These are phyloP conservation scores for Lepiota subincarnata DNA, from an alignment of 768 basidiomycete species.

Conservation along the genomic window DNA sequence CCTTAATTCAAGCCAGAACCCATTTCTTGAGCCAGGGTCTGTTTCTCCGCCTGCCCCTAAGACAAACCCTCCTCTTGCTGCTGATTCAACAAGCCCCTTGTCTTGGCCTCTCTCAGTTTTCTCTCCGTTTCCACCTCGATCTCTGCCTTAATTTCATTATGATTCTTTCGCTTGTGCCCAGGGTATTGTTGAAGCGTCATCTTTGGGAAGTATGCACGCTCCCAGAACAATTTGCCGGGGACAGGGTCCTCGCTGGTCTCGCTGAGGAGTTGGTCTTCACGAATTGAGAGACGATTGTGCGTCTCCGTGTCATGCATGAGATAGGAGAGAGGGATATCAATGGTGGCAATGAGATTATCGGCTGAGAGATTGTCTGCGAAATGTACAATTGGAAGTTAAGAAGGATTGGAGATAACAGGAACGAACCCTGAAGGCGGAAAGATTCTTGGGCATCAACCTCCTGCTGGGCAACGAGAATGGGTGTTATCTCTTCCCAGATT, in stretches of 20 bases:
- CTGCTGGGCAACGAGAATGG: constrained; percentile 56
- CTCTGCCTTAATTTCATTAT: constrained; percentile 30
- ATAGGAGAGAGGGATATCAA: constrained; percentile 37
- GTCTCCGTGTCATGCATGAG: constrained; percentile 30
- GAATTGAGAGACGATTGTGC: constrained; percentile 43
- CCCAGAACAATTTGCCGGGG: constrained; percentile 42
- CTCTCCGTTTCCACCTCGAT: constrained; percentile 31
- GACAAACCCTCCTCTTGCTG: not conserved
- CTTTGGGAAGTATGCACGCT: constrained; percentile 50
- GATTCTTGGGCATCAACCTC: constrained; percentile 67
- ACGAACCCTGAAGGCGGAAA: constrained; percentile 56
- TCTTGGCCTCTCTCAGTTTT: constrained; percentile 13
- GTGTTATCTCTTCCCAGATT: constrained; percentile 66
- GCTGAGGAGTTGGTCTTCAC: constrained; percentile 41
- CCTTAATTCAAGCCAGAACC: too few relatives aligned
- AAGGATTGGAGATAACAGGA: not conserved
- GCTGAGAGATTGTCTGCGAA: constrained; percentile 34
- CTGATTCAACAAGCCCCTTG: not conserved
- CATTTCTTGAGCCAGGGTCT: not conserved
- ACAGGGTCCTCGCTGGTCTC: constrained; percentile 23
- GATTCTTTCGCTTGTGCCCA: constrained; percentile 25
- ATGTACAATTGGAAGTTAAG: not conserved
- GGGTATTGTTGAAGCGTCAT: constrained; percentile 37
- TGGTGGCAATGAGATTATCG: constrained; percentile 47
- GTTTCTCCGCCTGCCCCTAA: not conserved